phyloP scores from a whole-genome alignment of 495 filamentous ascomycete genomes.

The Penicillium odoratum region DNA sequence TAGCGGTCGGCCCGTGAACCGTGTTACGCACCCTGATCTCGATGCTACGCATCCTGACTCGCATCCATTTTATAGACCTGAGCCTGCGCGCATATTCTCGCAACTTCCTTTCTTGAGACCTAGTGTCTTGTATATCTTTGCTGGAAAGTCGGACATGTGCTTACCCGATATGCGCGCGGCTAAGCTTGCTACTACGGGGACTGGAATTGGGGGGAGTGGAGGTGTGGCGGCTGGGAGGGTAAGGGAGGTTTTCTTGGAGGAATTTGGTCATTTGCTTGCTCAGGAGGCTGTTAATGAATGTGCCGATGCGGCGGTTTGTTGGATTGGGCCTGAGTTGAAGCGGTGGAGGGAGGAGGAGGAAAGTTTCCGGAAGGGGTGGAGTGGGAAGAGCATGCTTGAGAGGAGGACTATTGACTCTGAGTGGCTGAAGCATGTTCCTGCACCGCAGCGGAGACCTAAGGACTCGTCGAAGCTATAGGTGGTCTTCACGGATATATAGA shows the following conservation, averaged over 20 bases:
- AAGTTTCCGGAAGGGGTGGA: slow-evolving; percentile 56
- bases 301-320: slow-evolving; percentile 60
- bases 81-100: slow-evolving; percentile 60
- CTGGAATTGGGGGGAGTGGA: slow-evolving; percentile 50
- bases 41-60: slow-evolving; percentile 35
- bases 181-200: slow-evolving; percentile 47
- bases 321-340: slow-evolving; percentile 61
- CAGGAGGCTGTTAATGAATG: slow-evolving; percentile 72
- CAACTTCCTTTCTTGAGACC: slow-evolving; percentile 71
- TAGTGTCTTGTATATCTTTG: slow-evolving; percentile 82
- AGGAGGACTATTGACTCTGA: slow-evolving; percentile 60
- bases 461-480: slow-evolving; percentile 36
- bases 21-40: slow-evolving; percentile 49
- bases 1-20: slow-evolving; percentile 38
- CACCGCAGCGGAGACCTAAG: slow-evolving; percentile 39
- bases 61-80: slow-evolving; percentile 75
- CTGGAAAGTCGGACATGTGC: slow-evolving; percentile 62
- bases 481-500: not conserved
- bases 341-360: slow-evolving; percentile 65
- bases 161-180: slow-evolving; percentile 46
- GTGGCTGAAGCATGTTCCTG: slow-evolving; percentile 53
- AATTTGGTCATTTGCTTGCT: slow-evolving; percentile 78
- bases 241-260: slow-evolving; percentile 61
- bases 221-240: slow-evolving; percentile 65
- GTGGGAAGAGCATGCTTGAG: slow-evolving; percentile 46